Evolutionary conservation across 2,329 filamentous ascomycete genomes (phyloP), one percentile per base, ranked within the genome.

Genomic region (Epichloe coenophiala): DNA sequence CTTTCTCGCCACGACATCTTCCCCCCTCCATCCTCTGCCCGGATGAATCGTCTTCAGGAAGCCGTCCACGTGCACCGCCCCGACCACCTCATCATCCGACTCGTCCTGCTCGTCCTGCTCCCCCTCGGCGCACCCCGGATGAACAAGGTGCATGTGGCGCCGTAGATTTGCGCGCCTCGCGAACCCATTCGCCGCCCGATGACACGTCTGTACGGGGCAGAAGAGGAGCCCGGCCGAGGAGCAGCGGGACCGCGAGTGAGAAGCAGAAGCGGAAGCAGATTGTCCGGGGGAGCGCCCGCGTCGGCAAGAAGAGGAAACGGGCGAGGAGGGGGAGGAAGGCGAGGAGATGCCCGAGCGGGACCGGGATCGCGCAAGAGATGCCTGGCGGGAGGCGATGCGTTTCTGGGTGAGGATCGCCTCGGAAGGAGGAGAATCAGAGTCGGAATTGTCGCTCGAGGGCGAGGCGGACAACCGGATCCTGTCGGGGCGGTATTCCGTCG

Each of bases 21-120:
- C 2, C 62, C 62, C 68, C 40, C 72, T 63, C 76, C 75, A 79
- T 0, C 75, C 76, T 42, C 60, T 65, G 6, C 70, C 65, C 1
- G 69, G 63, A 51, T 69, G 66, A 48, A 86, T 72, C 4, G 76
- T 74, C 59, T 71, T 69, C 57, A 88, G 56, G 58, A 84, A 88
- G 0, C 83, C 80, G 62, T 88, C 83, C 1, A 80, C 74, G 57
- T 86, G 83, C 19, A 86, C 78, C 0, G 72, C 82, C 0, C 81
- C 83, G 8, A 72, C 57, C 58, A 80, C 74, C 58, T 81, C 77
- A 51, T 74, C 76, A 58, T 70, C 75, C 52, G 72, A 68, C 19
- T 68, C 67, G 35, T 61, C 23, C 23, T 27, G 23, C 23, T 7
- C 23, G 23, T 23, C 56, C 19, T 68, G 62, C 37, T 68, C 58